Evolutionary conservation across 352 stramenopile genomes (phyloP).

Genomic region (Peronosclerospora sorghi): DNA sequence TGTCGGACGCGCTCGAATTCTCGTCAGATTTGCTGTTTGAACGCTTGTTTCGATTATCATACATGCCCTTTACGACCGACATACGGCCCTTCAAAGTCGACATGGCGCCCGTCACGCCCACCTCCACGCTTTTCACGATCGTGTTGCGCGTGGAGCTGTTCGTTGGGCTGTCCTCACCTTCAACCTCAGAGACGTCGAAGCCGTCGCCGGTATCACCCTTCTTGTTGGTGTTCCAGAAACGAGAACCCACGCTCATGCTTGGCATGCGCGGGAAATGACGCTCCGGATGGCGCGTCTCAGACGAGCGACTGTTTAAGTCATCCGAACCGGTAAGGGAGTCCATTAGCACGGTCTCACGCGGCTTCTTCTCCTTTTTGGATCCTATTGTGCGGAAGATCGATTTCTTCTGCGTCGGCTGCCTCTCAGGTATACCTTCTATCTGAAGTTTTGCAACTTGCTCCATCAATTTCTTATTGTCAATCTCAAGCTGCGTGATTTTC

Average conservation of each 20-base stretch:
- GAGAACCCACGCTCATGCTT: conserved; percentile 50
- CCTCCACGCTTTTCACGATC: conserved; percentile 66
- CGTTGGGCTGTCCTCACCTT: conserved; percentile 33
- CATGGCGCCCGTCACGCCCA: conserved; percentile 61
- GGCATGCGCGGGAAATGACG: conserved; percentile 57
- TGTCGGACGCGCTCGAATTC: conserved; percentile 16
- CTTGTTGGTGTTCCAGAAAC: conserved; percentile 54
- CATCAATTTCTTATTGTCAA: conserved; percentile 66
- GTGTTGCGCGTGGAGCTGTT: conserved; percentile 53
- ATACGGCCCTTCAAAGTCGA: conserved; percentile 74
- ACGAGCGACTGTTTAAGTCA: conserved; percentile 48
- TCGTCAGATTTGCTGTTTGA: conserved; percentile 50
- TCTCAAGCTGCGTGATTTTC: conserved; percentile 51
- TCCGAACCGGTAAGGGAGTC: conserved; percentile 72
- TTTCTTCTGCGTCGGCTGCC: conserved; percentile 52
- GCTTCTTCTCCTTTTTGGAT: conserved; percentile 72
- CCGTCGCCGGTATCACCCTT: conserved; percentile 41
- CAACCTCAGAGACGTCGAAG: conserved; percentile 35
- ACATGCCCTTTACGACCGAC: conserved; percentile 67
- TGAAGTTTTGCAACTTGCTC: conserved; percentile 50
- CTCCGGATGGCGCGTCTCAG: conserved; percentile 44
- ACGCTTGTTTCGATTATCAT: conserved; percentile 48
- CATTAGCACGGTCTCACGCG: conserved; percentile 41
- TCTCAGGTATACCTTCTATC: conserved; percentile 25
- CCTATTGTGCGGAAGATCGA: conserved; percentile 78